phyloP scores from a whole-genome alignment of 2,329 filamentous ascomycete genomes.

The Apiospora koreana region DNA sequence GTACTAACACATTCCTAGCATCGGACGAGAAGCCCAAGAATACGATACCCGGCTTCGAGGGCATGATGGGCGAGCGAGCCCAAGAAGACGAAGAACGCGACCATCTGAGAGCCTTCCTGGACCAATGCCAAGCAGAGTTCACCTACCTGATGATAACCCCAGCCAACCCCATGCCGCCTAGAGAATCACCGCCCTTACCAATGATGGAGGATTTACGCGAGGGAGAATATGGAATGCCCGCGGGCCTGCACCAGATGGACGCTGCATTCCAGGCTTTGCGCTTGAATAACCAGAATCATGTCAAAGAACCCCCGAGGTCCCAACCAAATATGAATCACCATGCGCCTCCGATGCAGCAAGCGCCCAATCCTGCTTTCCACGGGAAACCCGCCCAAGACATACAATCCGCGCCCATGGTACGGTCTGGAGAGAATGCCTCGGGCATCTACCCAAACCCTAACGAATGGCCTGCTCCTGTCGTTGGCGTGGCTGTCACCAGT shows the following conservation, averaged over 20 bases:
- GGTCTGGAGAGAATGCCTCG: constrained; percentile 52
- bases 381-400: constrained; percentile 41
- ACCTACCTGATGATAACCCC: constrained; percentile 69
- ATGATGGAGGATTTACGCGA: constrained; percentile 62
- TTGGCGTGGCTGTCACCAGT: constrained; percentile 22
- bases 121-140: constrained; percentile 66
- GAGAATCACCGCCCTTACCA: constrained; percentile 60
- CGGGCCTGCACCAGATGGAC: constrained; percentile 43
- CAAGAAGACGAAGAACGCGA: constrained; percentile 45
- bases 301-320: constrained; percentile 55
- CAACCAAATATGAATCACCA: constrained; percentile 61
- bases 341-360: constrained; percentile 52
- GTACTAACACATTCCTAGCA: constrained; percentile 30
- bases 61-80: constrained; percentile 28
- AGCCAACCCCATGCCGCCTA: constrained; percentile 65
- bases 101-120: constrained; percentile 61
- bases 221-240: constrained; percentile 50
- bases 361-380: constrained; percentile 29
- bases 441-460: constrained; percentile 36
- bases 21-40: constrained; percentile 42
- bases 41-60: constrained; percentile 44
- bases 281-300: constrained; percentile 52
- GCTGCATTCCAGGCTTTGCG: constrained; percentile 34
- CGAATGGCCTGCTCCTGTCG: constrained; percentile 30
- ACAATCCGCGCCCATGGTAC: constrained; percentile 52